These are phyloP conservation scores for Arthrinium phaeospermum DNA, from an alignment of 2,329 filamentous ascomycete species.

Conservation along the genomic window DNA sequence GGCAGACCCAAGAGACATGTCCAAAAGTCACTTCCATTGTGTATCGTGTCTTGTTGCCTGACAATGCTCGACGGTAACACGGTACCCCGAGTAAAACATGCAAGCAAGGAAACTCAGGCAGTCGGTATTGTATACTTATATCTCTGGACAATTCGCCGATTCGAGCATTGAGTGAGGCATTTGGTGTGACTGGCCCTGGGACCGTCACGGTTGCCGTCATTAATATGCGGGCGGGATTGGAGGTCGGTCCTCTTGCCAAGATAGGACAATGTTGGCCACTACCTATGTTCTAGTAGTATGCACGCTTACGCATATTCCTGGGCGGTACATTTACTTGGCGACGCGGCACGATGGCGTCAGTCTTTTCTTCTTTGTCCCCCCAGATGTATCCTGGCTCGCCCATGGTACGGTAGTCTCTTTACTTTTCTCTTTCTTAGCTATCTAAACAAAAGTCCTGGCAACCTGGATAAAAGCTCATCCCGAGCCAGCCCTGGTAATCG, in stretches of 20 bases:
- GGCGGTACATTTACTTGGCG: too few species aligned
- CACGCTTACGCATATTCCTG: too few species aligned
- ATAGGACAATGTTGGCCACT: background rate
- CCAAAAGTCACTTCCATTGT: background rate
- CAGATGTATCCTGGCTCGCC: too few species aligned
- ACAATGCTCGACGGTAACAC: background rate
- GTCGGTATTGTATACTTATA: background rate
- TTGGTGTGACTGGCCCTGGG: background rate
- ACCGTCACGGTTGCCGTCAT: background rate
- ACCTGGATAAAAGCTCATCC: too few species aligned
- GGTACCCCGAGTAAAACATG: background rate
- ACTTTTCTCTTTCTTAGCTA: too few species aligned
- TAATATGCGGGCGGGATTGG: background rate
- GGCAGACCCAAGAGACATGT: background rate
- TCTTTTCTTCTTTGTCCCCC: too few species aligned
- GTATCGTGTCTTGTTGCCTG: background rate
- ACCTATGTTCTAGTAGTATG: too few species aligned
- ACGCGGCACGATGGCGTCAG: too few species aligned
- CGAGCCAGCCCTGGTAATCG: background rate
- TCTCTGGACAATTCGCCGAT: background rate
- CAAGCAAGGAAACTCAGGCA: background rate
- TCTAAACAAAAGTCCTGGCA: too few species aligned
- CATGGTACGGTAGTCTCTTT: too few species aligned
- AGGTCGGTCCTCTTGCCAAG: too few species aligned
- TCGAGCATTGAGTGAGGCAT: background rate